Conservation (phyloP, 306 rosid species). For the Comarum palustre region DNA sequence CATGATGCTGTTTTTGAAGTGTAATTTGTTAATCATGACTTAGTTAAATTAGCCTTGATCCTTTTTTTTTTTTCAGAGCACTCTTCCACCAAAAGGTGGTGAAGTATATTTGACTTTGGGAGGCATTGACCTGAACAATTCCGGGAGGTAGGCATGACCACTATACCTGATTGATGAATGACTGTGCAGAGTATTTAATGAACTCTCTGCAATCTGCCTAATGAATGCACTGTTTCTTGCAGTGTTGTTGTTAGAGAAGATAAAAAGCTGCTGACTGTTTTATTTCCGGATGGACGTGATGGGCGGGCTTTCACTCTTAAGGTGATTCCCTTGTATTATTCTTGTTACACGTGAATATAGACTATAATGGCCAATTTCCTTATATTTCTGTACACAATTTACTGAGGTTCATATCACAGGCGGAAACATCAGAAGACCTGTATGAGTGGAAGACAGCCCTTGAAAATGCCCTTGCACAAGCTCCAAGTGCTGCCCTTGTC, state of each 20-base stretch:
- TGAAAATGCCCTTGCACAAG: constrained; percentile 95
- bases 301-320: constrained; percentile 98
- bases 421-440: constrained; percentile 92
- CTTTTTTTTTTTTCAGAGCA: constrained; percentile 52
- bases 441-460: constrained; percentile 97
- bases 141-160: constrained; percentile 73
- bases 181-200: too few species aligned
- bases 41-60: constrained; percentile 7
- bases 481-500: constrained; percentile 99
- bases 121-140: constrained; percentile 98
- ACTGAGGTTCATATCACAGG: constrained; percentile 44
- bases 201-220: constrained; percentile 21
- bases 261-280: constrained; percentile 89
- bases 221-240: constrained; percentile 35
- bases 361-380: neutral
- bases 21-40: neutral
- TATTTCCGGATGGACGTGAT: constrained; percentile 99
- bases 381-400: constrained; percentile 1
- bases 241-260: constrained; percentile 99
- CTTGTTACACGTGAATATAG: neutral
- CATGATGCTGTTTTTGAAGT: neutral
- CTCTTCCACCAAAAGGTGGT: constrained; percentile 95
- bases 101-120: constrained; percentile 96
- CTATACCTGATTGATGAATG: constrained; percentile 6
- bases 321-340: constrained; percentile 38